These are phyloP conservation scores for Aspergillus luchuensis DNA, from an alignment of 2,329 filamentous ascomycete species.

Conservation along the genomic window DNA sequence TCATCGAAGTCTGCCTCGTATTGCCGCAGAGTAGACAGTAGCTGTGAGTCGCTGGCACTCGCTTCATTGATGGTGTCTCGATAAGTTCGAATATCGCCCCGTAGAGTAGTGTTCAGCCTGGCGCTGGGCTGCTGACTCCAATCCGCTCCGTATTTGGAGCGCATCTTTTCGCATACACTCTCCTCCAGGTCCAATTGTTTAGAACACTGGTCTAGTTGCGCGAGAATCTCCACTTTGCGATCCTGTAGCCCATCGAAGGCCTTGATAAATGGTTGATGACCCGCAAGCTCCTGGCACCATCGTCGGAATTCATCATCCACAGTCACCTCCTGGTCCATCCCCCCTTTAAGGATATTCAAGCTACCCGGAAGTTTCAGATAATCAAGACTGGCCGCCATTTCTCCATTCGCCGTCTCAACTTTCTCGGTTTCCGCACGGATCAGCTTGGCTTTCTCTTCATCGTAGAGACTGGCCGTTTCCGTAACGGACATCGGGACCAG, in stretches of 20 bases:
- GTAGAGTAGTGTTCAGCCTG: slow-evolving; percentile 80
- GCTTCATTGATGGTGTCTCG: slow-evolving; percentile 88
- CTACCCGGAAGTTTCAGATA: slow-evolving; percentile 89
- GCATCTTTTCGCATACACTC: slow-evolving; percentile 98
- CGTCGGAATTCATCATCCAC: slow-evolving; percentile 89
- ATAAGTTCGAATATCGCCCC: slow-evolving; percentile 85
- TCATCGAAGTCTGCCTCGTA: slow-evolving; percentile 90
- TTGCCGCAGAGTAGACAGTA: slow-evolving; percentile 80
- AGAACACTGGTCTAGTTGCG: slow-evolving; percentile 73
- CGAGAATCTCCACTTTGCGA: slow-evolving; percentile 74
- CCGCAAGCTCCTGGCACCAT: slow-evolving; percentile 92
- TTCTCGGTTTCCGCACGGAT: slow-evolving; percentile 91
- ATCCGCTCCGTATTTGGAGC: slow-evolving; percentile 90
- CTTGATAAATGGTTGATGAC: slow-evolving; percentile 74
- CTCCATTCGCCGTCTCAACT: slow-evolving; percentile 87
- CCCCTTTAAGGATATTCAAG: slow-evolving; percentile 87
- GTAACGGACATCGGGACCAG: slow-evolving; percentile 96
- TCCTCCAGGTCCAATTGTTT: slow-evolving; percentile 97
- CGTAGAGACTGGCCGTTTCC: slow-evolving; percentile 93
- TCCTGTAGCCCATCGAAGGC: slow-evolving; percentile 78
- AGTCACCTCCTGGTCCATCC: slow-evolving; percentile 82
- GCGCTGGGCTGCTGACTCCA: slow-evolving; percentile 98
- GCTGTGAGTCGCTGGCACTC: slow-evolving; percentile 77
- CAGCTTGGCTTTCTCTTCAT: slow-evolving; percentile 97
- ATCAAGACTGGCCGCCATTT: slow-evolving; percentile 93